A percentile compares a stretch with the other conserved stretches of the same genome.
Conservation (phyloP, 2,329 filamentous ascomycete genomes). For the Fusarium sp. region DNA sequence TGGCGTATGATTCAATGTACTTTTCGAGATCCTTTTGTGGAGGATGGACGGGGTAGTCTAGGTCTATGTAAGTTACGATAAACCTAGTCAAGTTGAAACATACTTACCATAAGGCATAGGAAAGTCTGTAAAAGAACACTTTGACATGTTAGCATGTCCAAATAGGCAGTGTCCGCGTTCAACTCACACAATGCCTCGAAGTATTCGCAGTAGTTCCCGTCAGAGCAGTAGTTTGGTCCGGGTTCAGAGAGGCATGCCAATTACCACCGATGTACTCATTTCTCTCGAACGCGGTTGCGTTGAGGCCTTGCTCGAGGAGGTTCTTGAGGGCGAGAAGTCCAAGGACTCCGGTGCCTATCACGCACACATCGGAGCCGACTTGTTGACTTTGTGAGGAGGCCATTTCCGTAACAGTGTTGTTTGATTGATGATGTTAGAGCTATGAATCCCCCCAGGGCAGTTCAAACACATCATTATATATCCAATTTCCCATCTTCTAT, state of each 20-base stretch:
- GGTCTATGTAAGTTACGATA: background rate
- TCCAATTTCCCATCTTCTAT: background rate
- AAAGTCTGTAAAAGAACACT: constrained; percentile 49
- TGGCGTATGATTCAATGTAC: constrained; percentile 48
- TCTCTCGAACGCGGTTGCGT: constrained; percentile 54
- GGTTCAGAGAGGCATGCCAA: constrained; percentile 52
- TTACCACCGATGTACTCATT: constrained; percentile 54
- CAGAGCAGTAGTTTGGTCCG: constrained; percentile 50
- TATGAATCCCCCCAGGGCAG: background rate
- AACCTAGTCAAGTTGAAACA: background rate
- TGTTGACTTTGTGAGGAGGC: constrained; percentile 17
- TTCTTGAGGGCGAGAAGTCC: constrained; percentile 55
- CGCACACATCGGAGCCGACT: constrained; percentile 40
- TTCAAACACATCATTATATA: constrained; percentile 10
- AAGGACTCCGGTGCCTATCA: constrained; percentile 46
- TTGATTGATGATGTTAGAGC: background rate
- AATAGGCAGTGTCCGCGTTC: background rate
- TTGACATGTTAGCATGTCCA: background rate
- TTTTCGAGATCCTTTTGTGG: constrained; percentile 41
- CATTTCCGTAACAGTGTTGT: constrained; percentile 15
- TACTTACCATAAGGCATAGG: constrained; percentile 45
- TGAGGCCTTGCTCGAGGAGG: constrained; percentile 55
- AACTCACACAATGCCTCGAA: constrained; percentile 45
- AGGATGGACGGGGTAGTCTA: constrained; percentile 40
- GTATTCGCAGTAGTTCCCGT: constrained; percentile 44